A percentile compares a stretch with the other conserved stretches of the same genome.
Evolutionary conservation across 2,329 filamentous ascomycete species (phyloP).

Genomic region (Cladosporium velox): DNA sequence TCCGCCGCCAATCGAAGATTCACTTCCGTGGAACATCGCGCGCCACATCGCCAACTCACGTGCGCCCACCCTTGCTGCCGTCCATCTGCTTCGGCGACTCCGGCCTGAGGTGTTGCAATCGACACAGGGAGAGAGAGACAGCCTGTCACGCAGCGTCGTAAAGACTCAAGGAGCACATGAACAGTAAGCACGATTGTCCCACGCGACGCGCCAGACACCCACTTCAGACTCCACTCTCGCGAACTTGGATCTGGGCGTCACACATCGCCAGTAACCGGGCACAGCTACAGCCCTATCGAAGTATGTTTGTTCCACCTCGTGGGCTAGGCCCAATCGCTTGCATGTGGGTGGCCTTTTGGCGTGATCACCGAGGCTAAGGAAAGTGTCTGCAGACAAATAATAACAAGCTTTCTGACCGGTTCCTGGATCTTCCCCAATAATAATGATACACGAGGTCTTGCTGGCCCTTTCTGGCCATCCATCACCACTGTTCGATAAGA

Average conservation of each 20-base stretch:
- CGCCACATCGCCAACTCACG: neutral
- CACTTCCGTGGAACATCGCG: neutral
- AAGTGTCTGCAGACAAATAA: neutral
- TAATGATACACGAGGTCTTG: constrained; percentile 97
- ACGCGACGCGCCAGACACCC: constrained; percentile 8
- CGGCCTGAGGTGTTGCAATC: neutral
- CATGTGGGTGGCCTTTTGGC: neutral
- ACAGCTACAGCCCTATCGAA: constrained; percentile 4
- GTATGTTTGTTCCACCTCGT: constrained; percentile 1
- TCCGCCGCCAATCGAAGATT: constrained; percentile 10
- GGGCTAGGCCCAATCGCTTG: neutral
- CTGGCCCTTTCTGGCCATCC: constrained; percentile 93
- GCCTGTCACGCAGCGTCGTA: neutral
- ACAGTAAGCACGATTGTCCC: neutral
- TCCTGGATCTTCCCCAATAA: constrained; percentile 20
- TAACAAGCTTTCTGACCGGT: neutral
- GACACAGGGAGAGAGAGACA: neutral
- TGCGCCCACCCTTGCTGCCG: neutral
- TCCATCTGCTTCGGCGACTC: neutral
- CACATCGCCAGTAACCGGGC: neutral
- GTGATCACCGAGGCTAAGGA: constrained; percentile 2
- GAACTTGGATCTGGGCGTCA: neutral
- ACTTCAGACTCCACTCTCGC: neutral
- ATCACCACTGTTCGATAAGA: constrained; percentile 76
- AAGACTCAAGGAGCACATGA: neutral